These are phyloP conservation scores for Telopea speciosissima DNA, from an alignment of 177 flowering plant species.

Conservation along the genomic window DNA sequence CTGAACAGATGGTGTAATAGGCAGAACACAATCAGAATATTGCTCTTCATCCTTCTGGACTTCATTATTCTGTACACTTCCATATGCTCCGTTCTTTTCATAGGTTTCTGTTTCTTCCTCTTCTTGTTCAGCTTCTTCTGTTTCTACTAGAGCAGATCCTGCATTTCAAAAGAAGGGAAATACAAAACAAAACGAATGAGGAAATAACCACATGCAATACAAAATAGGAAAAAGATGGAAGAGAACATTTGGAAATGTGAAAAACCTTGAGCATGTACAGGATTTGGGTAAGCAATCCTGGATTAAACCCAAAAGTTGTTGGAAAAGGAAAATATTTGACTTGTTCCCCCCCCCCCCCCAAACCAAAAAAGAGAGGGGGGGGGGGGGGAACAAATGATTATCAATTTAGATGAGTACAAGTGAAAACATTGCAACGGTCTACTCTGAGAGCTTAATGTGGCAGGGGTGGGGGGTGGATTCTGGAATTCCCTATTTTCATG, in stretches of 20 bases:
- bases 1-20: conserved; percentile 45
- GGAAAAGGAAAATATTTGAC: neutral
- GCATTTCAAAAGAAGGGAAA: conserved; percentile 4
- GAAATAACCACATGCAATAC: neutral
- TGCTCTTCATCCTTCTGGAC: conserved; percentile 40
- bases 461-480: neutral
- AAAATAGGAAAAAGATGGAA: neutral
- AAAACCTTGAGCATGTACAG: neutral
- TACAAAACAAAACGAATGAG: neutral
- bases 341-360: no score
- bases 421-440: neutral
- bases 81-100: conserved; percentile 32
- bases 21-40: conserved; percentile 30
- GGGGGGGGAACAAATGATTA: no score
- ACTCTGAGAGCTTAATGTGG: neutral
- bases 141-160: conserved; percentile 39
- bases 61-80: conserved; percentile 26
- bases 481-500: neutral
- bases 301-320: neutral
- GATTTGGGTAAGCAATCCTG: neutral
- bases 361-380: no score
- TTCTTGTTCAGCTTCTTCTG: conserved; percentile 46
- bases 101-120: conserved; percentile 43
- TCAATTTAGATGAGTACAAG: neutral
- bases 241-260: neutral